A percentile compares a stretch with the other conserved stretches of the same genome.
Evolutionary conservation across 1,284 basidiomycete species (phyloP).

Genomic region (Pseudozyma sp.): DNA sequence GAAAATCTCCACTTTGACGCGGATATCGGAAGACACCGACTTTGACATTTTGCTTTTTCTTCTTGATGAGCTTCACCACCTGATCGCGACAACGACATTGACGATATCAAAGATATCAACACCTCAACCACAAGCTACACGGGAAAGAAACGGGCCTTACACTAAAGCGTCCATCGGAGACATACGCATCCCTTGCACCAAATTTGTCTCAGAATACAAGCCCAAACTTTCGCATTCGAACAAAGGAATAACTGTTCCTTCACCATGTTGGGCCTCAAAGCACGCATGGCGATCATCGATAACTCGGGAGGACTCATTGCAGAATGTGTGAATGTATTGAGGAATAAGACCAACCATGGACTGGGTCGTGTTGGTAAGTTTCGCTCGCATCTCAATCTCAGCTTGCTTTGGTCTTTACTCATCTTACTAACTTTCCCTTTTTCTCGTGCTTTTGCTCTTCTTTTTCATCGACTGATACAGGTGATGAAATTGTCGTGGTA

Average conservation of each 20-base stretch:
- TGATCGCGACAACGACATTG: slow-evolving; percentile 8
- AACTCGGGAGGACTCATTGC: slow-evolving; percentile 97
- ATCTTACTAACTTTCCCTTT: not conserved
- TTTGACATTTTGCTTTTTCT: slow-evolving; percentile 18
- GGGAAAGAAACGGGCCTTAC: not conserved
- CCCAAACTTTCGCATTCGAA: not conserved
- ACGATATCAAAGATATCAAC: slow-evolving; percentile 2
- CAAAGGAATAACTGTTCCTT: not conserved
- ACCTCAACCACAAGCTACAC: not conserved
- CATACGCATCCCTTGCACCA: too few species aligned
- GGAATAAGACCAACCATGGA: slow-evolving; percentile 86
- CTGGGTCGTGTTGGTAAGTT: slow-evolving; percentile 75
- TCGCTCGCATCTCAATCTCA: not conserved
- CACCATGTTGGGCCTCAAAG: slow-evolving; percentile 68
- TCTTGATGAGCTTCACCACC: not conserved
- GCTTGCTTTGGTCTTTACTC: not conserved
- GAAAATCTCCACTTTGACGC: slow-evolving; percentile 4
- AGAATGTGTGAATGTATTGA: slow-evolving; percentile 96
- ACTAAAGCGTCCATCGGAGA: not conserved
- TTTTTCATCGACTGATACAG: slow-evolving; percentile 67
- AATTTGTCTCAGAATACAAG: not conserved
- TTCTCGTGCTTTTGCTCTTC: slow-evolving; percentile 70
- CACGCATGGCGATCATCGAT: slow-evolving; percentile 81
- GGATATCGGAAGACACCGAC: slow-evolving; percentile 10
- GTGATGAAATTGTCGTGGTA: slow-evolving; percentile 97